Evolutionary conservation across 164 flowering plant species (phyloP), one percentile per base, ranked within the genome.

Genomic region (Kalanchoe fedtschenkoi): DNA sequence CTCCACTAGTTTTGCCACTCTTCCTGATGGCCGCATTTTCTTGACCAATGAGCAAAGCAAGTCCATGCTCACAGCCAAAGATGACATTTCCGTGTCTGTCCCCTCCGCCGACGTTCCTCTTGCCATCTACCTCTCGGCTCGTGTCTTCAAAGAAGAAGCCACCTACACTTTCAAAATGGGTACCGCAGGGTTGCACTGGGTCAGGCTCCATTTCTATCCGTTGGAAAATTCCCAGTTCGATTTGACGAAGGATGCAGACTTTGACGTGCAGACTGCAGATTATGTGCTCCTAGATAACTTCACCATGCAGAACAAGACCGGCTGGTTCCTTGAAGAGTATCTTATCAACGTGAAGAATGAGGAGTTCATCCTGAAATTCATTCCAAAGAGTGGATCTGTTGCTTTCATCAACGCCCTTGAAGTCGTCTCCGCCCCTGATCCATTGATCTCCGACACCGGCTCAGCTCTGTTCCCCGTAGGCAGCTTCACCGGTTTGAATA

Each of bases 321-420:
- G 59, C 17, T 42, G 22, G 47, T 17, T 75, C 22, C 14, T 72
- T 22, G 77, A 79, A 53, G 87, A 83, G 62, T 83, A 73, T 68
- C 71, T 77, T 2, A 56, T 80, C 43, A 59, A 68, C 13, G 69
- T 75, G 6, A 54, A 66, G 29, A 64, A 74, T 0, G 66, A 70
- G 28, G 21, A 54, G 14, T 54, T 77, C 64, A 54, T 43, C 5
- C 42, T 80, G 34, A 71, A 55, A 22, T 54, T 82, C 13, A 62
- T 70, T 60, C 83, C 84, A 0, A 61, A 19, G 47, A 72, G 62
- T 35, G 68, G 68, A 39, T 78, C 87, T 1, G 17, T 71, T 34
- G 84, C 83, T 14, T 82, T 78, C 61, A 66, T 78, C 56, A 78
- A 82, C 71, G 84, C 73, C 8, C 73, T 80, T 22, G 87, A 83